Percentiles rank a stretch among this genome's conserved stretches.
Conservation (phyloP, 805 yeast genomes). For the Candida methanosorbosa region DNA sequence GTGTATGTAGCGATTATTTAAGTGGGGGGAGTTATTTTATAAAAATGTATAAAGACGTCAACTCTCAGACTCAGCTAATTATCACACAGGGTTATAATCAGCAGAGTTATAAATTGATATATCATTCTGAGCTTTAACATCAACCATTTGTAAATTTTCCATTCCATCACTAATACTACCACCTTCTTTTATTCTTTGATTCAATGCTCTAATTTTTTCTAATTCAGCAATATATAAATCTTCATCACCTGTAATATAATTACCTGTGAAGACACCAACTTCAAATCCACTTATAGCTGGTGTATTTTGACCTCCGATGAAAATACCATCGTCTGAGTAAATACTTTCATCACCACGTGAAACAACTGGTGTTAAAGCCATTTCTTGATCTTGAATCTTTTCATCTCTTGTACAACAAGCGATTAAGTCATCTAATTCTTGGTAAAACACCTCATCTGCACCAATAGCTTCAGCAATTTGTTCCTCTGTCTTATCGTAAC, state of each 20-base stretch:
- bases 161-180: slow-evolving; percentile 28
- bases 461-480: slow-evolving; percentile 75
- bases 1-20: too few species aligned
- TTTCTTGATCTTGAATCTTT: slow-evolving; percentile 20
- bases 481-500: slow-evolving; percentile 65
- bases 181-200: slow-evolving; percentile 43
- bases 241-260: slow-evolving; percentile 91
- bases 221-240: slow-evolving; percentile 72
- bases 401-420: slow-evolving; percentile 55
- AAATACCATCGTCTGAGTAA: slow-evolving; percentile 16
- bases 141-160: slow-evolving; percentile 34
- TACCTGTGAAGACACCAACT: slow-evolving; percentile 94
- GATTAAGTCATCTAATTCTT: slow-evolving; percentile 72
- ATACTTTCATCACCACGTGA: slow-evolving; percentile 23
- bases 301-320: slow-evolving; percentile 4
- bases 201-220: slow-evolving; percentile 74
- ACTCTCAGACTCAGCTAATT: too few species aligned
- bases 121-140: slow-evolving; percentile 72
- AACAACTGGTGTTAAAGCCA: slow-evolving; percentile 26
- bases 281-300: slow-evolving; percentile 56
- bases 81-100: slow-evolving; percentile 31
- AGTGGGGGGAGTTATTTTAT: too few species aligned
- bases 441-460: slow-evolving; percentile 88
- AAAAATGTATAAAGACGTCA: too few species aligned
- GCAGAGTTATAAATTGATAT: slow-evolving; percentile 51